Evolutionary conservation across 176 grass and related monocot genomes (phyloP).

Genomic region (Cymbopogon citratus): DNA sequence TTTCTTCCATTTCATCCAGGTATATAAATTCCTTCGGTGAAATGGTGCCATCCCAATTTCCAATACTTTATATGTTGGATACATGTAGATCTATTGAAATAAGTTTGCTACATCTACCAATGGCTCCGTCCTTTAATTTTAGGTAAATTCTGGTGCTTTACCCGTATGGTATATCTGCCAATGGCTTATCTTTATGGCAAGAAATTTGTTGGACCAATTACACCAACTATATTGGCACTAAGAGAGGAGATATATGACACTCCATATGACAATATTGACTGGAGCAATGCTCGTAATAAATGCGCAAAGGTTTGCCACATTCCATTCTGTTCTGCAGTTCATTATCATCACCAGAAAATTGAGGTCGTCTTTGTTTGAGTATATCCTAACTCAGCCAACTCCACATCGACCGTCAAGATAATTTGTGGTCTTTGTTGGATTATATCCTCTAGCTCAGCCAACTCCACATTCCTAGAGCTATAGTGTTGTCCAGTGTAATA

Average conservation of each 20-base stretch:
- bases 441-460: too few species aligned
- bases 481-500: too few species aligned
- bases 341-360: not conserved
- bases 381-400: not conserved
- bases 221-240: slow-evolving; percentile 31
- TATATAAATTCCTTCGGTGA: not conserved
- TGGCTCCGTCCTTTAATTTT: not conserved
- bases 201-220: slow-evolving; percentile 52
- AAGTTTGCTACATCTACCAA: not conserved
- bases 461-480: too few species aligned
- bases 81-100: not conserved
- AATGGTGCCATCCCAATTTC: too few species aligned
- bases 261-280: slow-evolving; percentile 38
- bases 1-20: slow-evolving; percentile 52
- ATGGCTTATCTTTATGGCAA: slow-evolving; percentile 75
- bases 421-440: too few species aligned
- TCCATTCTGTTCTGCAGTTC: not conserved
- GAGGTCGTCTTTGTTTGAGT: not conserved
- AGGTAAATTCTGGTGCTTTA: slow-evolving; percentile 63
- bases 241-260: slow-evolving; percentile 38
- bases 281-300: slow-evolving; percentile 38
- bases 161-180: slow-evolving; percentile 64
- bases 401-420: too few species aligned
- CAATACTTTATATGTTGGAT: too few species aligned
- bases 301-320: slow-evolving; percentile 53